Evolutionary conservation across 2,329 filamentous ascomycete species (phyloP), one percentile per base, ranked within the genome.

Genomic region (Aureobasidium melanogenum): DNA sequence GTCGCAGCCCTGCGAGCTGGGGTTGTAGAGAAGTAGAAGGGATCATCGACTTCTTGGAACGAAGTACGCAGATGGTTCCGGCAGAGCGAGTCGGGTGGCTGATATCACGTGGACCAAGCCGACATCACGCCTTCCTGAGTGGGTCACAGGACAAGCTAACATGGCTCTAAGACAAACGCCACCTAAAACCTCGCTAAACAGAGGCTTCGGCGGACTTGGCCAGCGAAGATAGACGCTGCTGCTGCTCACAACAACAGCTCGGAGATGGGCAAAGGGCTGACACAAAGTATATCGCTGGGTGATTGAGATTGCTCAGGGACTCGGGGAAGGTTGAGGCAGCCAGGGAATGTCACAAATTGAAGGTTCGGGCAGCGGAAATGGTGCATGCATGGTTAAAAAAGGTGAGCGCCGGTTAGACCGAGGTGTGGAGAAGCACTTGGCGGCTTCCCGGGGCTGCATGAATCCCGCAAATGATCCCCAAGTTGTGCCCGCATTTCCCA

Each of bases 371-470:
- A 34, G 52, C 39, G 15, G 28, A 43, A 56, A 34, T 44, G 38
- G n/a, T 43, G 26, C 24, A 36, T 54, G 36, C 22, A 47, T 47
- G 44, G 44, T 47, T 30, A 28, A 47, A 43, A 15, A 52, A 51
- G 47, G 47, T 30, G 30, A 51, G 17, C 44, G 41, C n/a, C 14
- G 48, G 32, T 34, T 24, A 36, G 38, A 17, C 51, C 51, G 51
- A 55, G 51, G 39, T 44, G 52, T 56, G 52, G 52, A 56, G 52
- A 56, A 56, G 26, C 5, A 9, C 22, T 41, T 54, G 50, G 50
- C 50, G 50, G 36, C 3, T 54, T 41, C 22, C 34, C 34, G n/a
- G 28, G 50, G 50, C 22, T 41, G 34, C 48, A 51, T 36, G 34
- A 10, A 28, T 54, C 50, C 34, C 50, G 34, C 50, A 54, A 24